phyloP scores from a whole-genome alignment of 305 asterid species.

The Fraxinus paxiana region DNA sequence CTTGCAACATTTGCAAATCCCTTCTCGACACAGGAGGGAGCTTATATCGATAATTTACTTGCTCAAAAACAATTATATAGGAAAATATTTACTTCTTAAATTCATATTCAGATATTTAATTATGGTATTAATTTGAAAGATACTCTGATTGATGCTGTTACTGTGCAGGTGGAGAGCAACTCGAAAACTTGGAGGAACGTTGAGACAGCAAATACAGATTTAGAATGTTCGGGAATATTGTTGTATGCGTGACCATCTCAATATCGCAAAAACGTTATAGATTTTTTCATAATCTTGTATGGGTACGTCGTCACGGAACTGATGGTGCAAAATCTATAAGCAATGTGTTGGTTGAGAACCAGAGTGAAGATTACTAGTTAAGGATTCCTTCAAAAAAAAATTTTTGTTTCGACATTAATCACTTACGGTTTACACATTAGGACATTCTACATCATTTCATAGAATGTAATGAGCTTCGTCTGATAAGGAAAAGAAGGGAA shows the following conservation, averaged over 20 bases:
- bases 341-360: neutral
- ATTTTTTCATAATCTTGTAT: neutral
- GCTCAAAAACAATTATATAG: neutral
- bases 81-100: neutral
- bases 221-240: neutral
- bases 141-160: neutral
- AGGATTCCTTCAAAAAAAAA: too few species aligned
- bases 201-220: neutral
- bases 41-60: neutral
- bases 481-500: too few species aligned
- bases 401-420: neutral
- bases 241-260: neutral
- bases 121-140: neutral
- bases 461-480: neutral
- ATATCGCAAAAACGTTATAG: neutral
- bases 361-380: too few species aligned
- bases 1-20: neutral
- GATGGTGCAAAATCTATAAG: too few species aligned
- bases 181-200: neutral
- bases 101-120: neutral
- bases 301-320: neutral
- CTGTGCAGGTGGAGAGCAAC: neutral
- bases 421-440: neutral
- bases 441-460: neutral
- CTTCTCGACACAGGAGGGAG: neutral